phyloP scores from a whole-genome alignment of 495 filamentous ascomycete species.

The Neurospora discreta region DNA sequence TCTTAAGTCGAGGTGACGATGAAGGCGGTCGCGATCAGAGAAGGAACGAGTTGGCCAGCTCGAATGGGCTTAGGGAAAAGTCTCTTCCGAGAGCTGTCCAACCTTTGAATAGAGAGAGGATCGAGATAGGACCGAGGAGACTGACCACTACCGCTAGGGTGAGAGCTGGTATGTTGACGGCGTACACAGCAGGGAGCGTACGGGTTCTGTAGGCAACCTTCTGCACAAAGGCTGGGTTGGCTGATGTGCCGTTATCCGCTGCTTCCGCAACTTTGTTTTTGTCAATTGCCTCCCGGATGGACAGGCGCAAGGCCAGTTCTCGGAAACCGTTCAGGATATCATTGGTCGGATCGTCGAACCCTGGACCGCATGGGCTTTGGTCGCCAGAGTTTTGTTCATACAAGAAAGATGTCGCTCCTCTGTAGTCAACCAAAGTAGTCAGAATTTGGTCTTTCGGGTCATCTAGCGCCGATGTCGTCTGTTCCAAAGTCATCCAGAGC shows the following conservation, averaged over 20 bases:
- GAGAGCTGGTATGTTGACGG: not conserved
- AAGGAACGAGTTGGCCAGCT: not conserved
- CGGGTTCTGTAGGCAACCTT: not conserved
- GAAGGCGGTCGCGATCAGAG: not conserved
- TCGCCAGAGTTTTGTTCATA: not conserved
- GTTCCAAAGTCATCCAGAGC: not conserved
- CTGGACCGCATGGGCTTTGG: not conserved
- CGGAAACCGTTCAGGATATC: not conserved
- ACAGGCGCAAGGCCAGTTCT: not conserved
- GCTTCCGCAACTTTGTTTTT: not conserved
- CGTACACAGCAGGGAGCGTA: not conserved
- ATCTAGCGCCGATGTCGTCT: not conserved
- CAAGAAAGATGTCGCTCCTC: not conserved
- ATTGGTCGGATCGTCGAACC: not conserved
- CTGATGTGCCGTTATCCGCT: too few relatives aligned
- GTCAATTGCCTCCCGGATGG: not conserved
- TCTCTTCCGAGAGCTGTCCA: not conserved
- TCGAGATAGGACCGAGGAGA: not conserved
- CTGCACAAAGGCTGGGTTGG: not conserved
- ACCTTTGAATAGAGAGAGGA: not conserved
- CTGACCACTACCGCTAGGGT: not conserved
- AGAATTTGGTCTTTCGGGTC: not conserved
- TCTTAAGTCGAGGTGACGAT: not conserved
- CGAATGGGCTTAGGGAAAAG: not conserved
- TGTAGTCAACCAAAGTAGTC: not conserved